These are phyloP conservation scores for Cytidiella melzeri DNA, from an alignment of 768 basidiomycete genomes.

Conservation along the genomic window DNA sequence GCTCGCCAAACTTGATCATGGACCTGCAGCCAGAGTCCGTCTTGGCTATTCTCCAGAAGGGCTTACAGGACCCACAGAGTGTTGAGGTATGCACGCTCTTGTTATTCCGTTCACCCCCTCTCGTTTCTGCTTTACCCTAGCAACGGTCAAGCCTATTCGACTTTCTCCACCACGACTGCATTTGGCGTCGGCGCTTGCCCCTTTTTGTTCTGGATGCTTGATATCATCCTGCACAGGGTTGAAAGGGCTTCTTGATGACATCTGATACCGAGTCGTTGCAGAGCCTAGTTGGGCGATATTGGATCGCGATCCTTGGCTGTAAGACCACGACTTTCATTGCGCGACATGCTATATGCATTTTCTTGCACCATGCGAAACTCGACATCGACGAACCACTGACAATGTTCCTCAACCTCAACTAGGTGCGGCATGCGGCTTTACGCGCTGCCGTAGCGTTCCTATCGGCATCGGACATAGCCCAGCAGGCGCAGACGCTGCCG, in stretches of 20 bases:
- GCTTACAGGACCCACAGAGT: conserved; percentile 59
- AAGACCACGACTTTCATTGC: no score
- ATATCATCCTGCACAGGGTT: not conserved
- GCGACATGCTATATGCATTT: no score
- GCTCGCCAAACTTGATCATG: conserved; percentile 70
- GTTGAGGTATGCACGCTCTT: conserved; percentile 61
- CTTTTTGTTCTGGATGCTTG: not conserved
- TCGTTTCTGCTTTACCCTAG: not conserved
- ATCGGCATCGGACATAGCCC: conserved; percentile 49
- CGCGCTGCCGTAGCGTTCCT: conserved; percentile 67
- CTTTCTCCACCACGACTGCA: not conserved
- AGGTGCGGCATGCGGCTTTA: conserved; percentile 73
- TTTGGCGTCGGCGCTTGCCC: not conserved
- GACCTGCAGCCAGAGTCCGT: conserved; percentile 71
- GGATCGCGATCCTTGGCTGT: no score
- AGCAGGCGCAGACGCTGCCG: conserved; percentile 53
- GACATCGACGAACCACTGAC: no score
- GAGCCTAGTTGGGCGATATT: no score
- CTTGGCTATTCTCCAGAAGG: conserved; percentile 56
- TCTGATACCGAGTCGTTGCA: not conserved
- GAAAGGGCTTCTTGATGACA: no score
- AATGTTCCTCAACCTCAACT: not conserved
- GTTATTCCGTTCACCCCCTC: not conserved
- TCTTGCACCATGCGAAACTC: no score
- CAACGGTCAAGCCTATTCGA: not conserved